phyloP scores from a whole-genome alignment of 1,139 yeast species.

The Pichia sp. region DNA sequence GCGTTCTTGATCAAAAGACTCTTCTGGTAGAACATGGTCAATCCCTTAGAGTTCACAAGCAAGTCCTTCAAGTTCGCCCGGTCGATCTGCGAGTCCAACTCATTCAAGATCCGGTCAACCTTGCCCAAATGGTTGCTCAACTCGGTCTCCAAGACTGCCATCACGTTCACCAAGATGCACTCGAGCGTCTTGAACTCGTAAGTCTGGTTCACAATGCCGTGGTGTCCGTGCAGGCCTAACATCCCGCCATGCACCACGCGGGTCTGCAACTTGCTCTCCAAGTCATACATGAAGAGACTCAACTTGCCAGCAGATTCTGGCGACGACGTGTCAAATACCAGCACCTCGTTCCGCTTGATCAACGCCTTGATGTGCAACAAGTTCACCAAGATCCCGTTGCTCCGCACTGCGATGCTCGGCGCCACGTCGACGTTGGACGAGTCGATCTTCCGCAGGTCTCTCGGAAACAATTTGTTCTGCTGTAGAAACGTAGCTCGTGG shows the following conservation, averaged over 20 bases:
- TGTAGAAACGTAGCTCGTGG: constrained; percentile 55
- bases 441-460: constrained; percentile 74
- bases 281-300: constrained; percentile 85
- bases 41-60: constrained; percentile 59
- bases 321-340: constrained; percentile 57
- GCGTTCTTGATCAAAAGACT: constrained; percentile 64
- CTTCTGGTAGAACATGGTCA: constrained; percentile 64
- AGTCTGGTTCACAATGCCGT: constrained; percentile 27
- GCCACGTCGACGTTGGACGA: constrained; percentile 64
- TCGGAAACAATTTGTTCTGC: constrained; percentile 60
- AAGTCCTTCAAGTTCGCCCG: constrained; percentile 62
- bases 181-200: constrained; percentile 57
- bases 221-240: constrained; percentile 12
- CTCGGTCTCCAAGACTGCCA: constrained; percentile 53
- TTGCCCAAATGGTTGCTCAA: constrained; percentile 39
- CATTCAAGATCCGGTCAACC: constrained; percentile 53
- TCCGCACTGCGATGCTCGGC: constrained; percentile 64
- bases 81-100: constrained; percentile 66
- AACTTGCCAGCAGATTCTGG: constrained; percentile 58
- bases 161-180: constrained; percentile 50
- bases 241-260: constrained; percentile 26
- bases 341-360: constrained; percentile 57
- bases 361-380: constrained; percentile 66
- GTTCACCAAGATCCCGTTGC: constrained; percentile 58
- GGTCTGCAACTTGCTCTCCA: constrained; percentile 72